These are phyloP conservation scores for Mycothermus thermophilus DNA, from an alignment of 495 filamentous ascomycete genomes.

Conservation along the genomic window DNA sequence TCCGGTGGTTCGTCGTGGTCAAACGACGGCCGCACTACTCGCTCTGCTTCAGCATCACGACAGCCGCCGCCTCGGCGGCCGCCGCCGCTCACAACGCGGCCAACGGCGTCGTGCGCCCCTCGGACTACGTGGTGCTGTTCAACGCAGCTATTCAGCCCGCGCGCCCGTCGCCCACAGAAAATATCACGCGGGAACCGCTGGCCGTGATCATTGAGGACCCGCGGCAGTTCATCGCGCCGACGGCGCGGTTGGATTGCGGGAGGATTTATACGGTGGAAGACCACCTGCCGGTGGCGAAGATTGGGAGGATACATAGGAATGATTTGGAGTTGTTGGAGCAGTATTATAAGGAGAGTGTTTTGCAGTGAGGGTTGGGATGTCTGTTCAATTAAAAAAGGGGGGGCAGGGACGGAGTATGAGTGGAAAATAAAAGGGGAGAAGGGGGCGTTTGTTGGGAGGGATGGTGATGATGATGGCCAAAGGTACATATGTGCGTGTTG, in stretches of 20 bases:
- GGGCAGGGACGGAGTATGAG: no score
- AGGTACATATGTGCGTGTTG: no score
- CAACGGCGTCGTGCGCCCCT: no score
- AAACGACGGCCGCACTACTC: slow-evolving; percentile 16
- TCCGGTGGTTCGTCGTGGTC: slow-evolving; percentile 23
- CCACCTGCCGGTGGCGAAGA: slow-evolving; percentile 16
- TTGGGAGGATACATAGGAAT: slow-evolving; percentile 18
- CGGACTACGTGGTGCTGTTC: slow-evolving; percentile 19
- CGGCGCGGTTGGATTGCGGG: slow-evolving; percentile 20
- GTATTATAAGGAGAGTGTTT: slow-evolving; percentile 13
- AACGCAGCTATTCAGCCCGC: slow-evolving; percentile 11
- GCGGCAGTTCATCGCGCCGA: slow-evolving; percentile 17
- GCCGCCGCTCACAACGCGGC: slow-evolving; percentile 1
- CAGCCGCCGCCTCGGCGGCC: slow-evolving; percentile 4
- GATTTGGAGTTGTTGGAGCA: slow-evolving; percentile 12
- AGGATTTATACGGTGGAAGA: slow-evolving; percentile 24
- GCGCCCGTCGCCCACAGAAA: slow-evolving; percentile 12
- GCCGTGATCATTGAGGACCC: slow-evolving; percentile 20
- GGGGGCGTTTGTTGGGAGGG: neutral
- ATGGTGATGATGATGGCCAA: neutral
- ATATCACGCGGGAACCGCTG: slow-evolving; percentile 13
- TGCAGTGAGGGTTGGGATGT: neutral
- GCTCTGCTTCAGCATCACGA: slow-evolving; percentile 22
- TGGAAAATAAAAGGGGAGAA: no score
- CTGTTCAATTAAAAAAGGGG: no score